These are phyloP conservation scores for Oryza australiensis DNA, from an alignment of 176 grass and related monocot genomes.

Conservation along the genomic window DNA sequence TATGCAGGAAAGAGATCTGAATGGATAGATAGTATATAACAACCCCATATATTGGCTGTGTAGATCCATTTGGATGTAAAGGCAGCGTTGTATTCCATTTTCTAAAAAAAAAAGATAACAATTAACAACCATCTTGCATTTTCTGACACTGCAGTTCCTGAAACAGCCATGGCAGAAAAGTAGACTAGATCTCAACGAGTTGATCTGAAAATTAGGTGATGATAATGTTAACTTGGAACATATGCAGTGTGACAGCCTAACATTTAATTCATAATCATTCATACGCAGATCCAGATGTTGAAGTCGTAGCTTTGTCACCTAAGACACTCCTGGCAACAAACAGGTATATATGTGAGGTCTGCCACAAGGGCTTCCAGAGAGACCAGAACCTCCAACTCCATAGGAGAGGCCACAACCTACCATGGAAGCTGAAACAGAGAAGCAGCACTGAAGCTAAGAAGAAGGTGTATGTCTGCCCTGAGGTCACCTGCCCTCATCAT, in stretches of 20 bases:
- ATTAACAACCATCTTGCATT: too few species aligned
- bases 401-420: slow-evolving; percentile 68
- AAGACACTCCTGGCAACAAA: slow-evolving; percentile 63
- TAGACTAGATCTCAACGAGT: slow-evolving; percentile 4
- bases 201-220: not conserved
- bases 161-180: too few species aligned
- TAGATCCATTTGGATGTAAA: too few species aligned
- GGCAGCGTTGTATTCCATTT: too few species aligned
- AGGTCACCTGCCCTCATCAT: slow-evolving; percentile 60
- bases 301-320: slow-evolving; percentile 63
- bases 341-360: slow-evolving; percentile 63
- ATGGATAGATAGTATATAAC: not conserved
- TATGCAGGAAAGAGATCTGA: not conserved
- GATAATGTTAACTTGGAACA: not conserved
- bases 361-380: slow-evolving; percentile 69
- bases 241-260: not conserved
- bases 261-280: slow-evolving; percentile 23
- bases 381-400: slow-evolving; percentile 78
- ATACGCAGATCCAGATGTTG: slow-evolving; percentile 53
- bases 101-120: too few species aligned
- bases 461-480: slow-evolving; percentile 61
- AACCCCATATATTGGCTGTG: too few species aligned
- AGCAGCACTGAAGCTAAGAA: slow-evolving; percentile 58
- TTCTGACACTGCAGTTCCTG: too few species aligned
- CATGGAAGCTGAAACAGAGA: slow-evolving; percentile 75